These are phyloP conservation scores for Botrytis hyacinthi DNA, from an alignment of 2,329 filamentous ascomycete genomes.

Conservation along the genomic window DNA sequence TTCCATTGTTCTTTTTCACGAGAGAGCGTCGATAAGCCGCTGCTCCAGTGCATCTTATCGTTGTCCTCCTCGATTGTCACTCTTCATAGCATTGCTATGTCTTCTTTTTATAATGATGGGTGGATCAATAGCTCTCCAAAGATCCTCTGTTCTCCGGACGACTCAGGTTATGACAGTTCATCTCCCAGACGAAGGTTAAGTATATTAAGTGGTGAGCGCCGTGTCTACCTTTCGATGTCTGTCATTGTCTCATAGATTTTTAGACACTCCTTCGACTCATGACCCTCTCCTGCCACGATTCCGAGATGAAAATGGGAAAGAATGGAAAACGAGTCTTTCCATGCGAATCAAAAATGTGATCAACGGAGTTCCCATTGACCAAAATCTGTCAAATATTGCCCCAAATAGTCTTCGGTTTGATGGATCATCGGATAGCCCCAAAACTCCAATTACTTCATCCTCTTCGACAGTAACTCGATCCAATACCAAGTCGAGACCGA, in stretches of 20 bases:
- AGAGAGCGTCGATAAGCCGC: constrained; percentile 34
- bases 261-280: constrained; percentile 1
- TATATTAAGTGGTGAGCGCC: constrained; percentile 10
- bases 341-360: constrained; percentile 14
- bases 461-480: constrained; percentile 28
- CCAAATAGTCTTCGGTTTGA: constrained; percentile 16
- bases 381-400: constrained; percentile 1
- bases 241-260: neutral
- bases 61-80: constrained; percentile 30
- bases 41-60: constrained; percentile 31
- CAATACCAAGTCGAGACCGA: constrained; percentile 20
- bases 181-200: constrained; percentile 16
- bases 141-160: constrained; percentile 3
- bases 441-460: neutral
- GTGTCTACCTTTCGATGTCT: neutral
- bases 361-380: neutral
- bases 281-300: neutral
- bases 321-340: constrained; percentile 6
- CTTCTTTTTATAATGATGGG: constrained; percentile 9
- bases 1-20: constrained; percentile 24
- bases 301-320: constrained; percentile 15
- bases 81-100: constrained; percentile 28
- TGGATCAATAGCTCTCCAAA: constrained; percentile 3
- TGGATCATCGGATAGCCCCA: constrained; percentile 15
- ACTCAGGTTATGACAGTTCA: constrained; percentile 25